These are phyloP conservation scores for Blastobotrys buckinghamii DNA, from an alignment of 1,139 yeast species.

Conservation along the genomic window DNA sequence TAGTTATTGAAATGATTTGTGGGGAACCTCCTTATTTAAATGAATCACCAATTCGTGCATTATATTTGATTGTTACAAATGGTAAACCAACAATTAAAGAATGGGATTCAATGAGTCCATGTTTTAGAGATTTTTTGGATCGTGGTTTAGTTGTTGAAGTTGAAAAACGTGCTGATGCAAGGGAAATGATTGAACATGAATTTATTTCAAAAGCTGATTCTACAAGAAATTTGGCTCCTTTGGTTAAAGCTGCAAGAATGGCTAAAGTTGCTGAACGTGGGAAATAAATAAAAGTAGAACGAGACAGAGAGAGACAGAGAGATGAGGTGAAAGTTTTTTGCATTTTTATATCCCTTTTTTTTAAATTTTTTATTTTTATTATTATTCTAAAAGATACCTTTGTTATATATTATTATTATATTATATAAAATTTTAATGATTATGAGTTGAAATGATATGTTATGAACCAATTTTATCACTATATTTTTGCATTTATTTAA, in stretches of 20 bases:
- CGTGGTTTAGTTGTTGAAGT: constrained; percentile 83
- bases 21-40: constrained; percentile 98
- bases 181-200: constrained; percentile 62
- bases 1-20: constrained; percentile 98
- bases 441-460: neutral
- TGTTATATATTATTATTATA: no score
- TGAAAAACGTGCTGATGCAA: constrained; percentile 76
- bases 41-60: constrained; percentile 88
- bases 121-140: constrained; percentile 62
- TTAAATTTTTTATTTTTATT: no score
- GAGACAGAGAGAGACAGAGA: no score
- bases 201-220: constrained; percentile 72
- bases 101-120: constrained; percentile 69
- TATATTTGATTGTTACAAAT: constrained; percentile 88
- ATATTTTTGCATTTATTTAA: no score
- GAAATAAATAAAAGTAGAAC: no score
- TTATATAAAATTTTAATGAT: neutral
- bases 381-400: no score
- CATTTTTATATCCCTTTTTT: neutral
- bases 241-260: constrained; percentile 81
- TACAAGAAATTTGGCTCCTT: constrained; percentile 71
- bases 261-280: constrained; percentile 44
- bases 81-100: constrained; percentile 93
- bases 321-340: no score
- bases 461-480: neutral